phyloP scores from a whole-genome alignment of 768 basidiomycete genomes.

The Boletus insuetus region DNA sequence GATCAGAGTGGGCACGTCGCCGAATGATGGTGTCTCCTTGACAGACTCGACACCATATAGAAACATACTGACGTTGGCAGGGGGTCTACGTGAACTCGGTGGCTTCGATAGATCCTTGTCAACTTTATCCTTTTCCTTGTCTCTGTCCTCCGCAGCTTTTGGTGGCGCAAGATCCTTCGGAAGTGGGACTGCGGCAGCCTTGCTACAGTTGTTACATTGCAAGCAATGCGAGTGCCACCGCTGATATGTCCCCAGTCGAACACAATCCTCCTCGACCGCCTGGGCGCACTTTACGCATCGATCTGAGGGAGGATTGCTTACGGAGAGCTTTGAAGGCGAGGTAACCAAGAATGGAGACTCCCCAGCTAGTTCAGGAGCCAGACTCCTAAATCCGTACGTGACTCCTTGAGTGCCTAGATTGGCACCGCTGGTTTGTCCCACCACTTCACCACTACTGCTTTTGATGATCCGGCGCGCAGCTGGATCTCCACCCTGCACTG shows the following conservation, averaged over 20 bases:
- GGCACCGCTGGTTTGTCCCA: conserved; percentile 36
- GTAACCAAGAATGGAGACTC: conserved; percentile 68
- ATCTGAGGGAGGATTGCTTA: conserved; percentile 80
- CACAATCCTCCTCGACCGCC: conserved; percentile 97
- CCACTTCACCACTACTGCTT: conserved; percentile 64
- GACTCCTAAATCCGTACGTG: conserved; percentile 88
- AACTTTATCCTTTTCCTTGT: conserved; percentile 39
- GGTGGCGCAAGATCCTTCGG: conserved; percentile 54
- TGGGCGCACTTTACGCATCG: conserved; percentile 84
- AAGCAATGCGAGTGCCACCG: conserved; percentile 96
- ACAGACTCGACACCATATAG: conserved; percentile 70
- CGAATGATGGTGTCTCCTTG: conserved; percentile 67
- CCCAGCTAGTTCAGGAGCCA: conserved; percentile 89
- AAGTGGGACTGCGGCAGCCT: conserved; percentile 60
- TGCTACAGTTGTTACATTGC: conserved; percentile 80
- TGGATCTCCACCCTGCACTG: conserved; percentile 81
- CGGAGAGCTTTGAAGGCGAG: conserved; percentile 47
- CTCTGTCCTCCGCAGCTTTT: conserved; percentile 50
- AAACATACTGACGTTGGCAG: conserved; percentile 79
- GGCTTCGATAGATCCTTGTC: conserved; percentile 53
- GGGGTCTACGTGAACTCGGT: conserved; percentile 66
- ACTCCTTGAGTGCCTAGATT: conserved; percentile 84
- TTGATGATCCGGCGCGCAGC: conserved; percentile 73
- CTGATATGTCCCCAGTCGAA: conserved; percentile 91
- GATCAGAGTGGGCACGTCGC: conserved; percentile 68